These are phyloP conservation scores for Neurospora hispaniola DNA, from an alignment of 495 filamentous ascomycete genomes.

Conservation along the genomic window DNA sequence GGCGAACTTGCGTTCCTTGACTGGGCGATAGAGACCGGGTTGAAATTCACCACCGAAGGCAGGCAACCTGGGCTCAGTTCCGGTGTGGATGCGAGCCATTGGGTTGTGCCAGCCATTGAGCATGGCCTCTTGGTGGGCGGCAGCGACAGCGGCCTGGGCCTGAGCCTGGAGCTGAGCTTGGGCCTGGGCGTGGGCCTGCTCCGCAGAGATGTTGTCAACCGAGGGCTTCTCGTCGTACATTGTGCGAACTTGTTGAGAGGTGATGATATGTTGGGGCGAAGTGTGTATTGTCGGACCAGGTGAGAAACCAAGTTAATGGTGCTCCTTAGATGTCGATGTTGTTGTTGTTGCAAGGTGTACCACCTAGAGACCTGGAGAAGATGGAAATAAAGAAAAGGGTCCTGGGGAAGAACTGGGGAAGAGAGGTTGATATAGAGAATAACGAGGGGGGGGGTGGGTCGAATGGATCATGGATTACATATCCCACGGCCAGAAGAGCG, in stretches of 20 bases:
- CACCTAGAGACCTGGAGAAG: background rate
- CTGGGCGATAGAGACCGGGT: conserved; percentile 76
- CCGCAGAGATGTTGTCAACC: background rate
- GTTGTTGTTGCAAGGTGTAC: background rate
- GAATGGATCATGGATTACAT: background rate
- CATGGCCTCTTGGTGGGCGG: conserved; percentile 18
- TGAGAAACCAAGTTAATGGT: background rate
- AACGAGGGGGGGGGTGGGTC: background rate
- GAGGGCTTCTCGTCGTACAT: background rate
- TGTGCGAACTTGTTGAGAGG: background rate
- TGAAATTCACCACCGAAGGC: conserved; percentile 96
- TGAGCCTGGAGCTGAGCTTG: background rate
- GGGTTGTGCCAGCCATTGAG: conserved; percentile 53
- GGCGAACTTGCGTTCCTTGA: conserved; percentile 69
- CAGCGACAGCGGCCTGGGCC: background rate
- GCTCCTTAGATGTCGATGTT: background rate
- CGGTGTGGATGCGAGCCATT: conserved; percentile 57
- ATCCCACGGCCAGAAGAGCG: background rate
- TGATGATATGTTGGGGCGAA: background rate
- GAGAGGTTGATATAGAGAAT: conserved; percentile 1
- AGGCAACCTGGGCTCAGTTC: conserved; percentile 49
- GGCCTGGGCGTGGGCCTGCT: background rate
- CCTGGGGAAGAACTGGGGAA: background rate
- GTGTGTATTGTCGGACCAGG: background rate
- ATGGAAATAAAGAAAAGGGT: background rate